phyloP scores from a whole-genome alignment of 225 moss, liverwort and hornwort species.

The Asterella californica region DNA sequence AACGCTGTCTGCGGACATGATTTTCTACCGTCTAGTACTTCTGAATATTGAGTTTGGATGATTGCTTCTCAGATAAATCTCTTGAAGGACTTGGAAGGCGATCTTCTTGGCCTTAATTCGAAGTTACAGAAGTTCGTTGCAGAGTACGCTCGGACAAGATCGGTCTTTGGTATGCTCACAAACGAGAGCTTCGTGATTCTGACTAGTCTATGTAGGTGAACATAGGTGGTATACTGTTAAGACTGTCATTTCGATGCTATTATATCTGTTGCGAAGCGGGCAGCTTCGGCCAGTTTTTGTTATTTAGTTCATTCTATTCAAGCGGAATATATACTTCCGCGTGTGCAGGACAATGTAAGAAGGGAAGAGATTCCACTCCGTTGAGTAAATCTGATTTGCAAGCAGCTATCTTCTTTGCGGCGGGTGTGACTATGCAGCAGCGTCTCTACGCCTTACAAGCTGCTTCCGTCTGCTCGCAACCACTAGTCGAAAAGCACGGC shows the following conservation, averaged over 20 bases:
- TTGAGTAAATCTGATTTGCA: slow-evolving; percentile 56
- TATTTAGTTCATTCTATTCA: neutral
- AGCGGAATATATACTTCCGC: neutral
- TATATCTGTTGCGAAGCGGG: neutral
- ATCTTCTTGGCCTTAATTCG: slow-evolving; percentile 60
- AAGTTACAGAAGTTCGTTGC: slow-evolving; percentile 57
- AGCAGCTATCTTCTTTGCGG: slow-evolving; percentile 72
- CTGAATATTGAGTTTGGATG: neutral
- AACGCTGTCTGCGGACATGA: neutral
- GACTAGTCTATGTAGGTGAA: neutral
- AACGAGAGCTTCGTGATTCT: neutral
- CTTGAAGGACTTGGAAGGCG: slow-evolving; percentile 66
- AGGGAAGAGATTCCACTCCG: neutral
- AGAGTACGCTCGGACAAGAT: slow-evolving; percentile 45
- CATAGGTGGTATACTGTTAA: neutral
- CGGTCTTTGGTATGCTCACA: slow-evolving; percentile 49
- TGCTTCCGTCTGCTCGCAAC: slow-evolving; percentile 29
- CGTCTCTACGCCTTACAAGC: slow-evolving; percentile 43
- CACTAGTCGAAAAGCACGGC: slow-evolving; percentile 38
- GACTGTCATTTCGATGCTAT: neutral
- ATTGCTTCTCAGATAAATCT: slow-evolving; percentile 44
- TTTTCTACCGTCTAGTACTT: neutral
- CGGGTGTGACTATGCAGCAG: slow-evolving; percentile 73
- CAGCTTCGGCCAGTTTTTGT: neutral
- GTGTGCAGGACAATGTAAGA: slow-evolving; percentile 16